phyloP scores from a whole-genome alignment of 75 land plant genomes.

The Cupressus sempervirens region DNA sequence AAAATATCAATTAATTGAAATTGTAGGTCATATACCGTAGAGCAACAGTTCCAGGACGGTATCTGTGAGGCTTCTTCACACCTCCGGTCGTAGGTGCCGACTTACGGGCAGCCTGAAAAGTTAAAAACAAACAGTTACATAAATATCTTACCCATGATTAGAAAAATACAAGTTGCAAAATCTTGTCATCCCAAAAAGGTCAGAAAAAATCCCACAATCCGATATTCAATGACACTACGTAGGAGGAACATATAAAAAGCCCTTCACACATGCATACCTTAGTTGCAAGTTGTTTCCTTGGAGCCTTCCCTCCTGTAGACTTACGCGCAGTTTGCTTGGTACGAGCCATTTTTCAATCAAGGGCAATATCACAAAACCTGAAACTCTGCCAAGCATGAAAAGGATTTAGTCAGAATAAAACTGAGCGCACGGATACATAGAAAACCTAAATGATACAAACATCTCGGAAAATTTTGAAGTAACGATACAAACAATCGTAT shows the following conservation, averaged over 20 bases:
- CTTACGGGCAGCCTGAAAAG: conserved; percentile 65
- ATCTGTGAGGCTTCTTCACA: conserved; percentile 76
- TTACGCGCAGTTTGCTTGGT: conserved; percentile 71
- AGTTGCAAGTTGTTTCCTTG: conserved; percentile 87
- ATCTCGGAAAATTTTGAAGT: background rate
- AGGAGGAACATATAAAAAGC: background rate
- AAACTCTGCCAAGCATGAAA: background rate
- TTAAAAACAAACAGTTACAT: too few species aligned
- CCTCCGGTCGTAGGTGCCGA: conserved; percentile 84
- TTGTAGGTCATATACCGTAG: conserved; percentile 29
- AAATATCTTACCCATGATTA: background rate
- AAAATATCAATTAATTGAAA: background rate
- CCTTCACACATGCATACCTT: conserved; percentile 24
- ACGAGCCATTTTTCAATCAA: conserved; percentile 59
- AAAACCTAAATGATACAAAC: background rate
- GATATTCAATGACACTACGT: background rate
- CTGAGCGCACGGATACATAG: too few species aligned
- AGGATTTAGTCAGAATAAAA: too few species aligned
- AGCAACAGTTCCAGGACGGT: conserved; percentile 76
- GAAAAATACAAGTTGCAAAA: background rate
- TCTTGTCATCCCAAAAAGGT: too few species aligned
- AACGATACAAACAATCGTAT: too few species aligned
- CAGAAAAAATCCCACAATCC: background rate
- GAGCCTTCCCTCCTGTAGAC: conserved; percentile 92
- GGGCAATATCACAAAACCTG: too few species aligned